Base-by-base conservation (phyloP, 768 basidiomycete species). In the Leccinum ochraceum region DNA sequence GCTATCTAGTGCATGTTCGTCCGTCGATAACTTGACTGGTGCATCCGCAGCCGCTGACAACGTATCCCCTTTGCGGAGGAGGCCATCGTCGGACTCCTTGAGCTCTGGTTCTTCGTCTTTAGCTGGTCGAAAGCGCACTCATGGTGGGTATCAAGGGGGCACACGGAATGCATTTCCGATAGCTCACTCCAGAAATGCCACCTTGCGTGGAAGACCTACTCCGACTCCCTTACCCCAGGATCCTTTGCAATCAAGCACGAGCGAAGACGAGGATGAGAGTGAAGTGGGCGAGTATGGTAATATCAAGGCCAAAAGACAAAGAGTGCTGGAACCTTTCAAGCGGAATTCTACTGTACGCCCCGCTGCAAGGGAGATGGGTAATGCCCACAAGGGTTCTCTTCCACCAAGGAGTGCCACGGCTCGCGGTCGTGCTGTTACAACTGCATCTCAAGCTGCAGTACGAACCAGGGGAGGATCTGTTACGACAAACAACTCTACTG, bases 11-110 rank as follows among this genome's bases (percentile, higher is more conserved):
- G 64, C 65, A 42, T 59, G 61, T 54, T 68, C 70, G 57, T 74
- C 73, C 22, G 66, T 49, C 13, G 73, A 63, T 34, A 71, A 68
- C 52, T 58, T 73, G 62, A 57, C 63, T 11, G 69, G 78, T 44
- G 69, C 75, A 22, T 64, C 81, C 59, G 78, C 78, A 4, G 78
- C 80, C 9, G 67, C 71, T 24, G 76, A 77, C 53, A 70, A 78
- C 53, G 70, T 70, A 53, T 77, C 76, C 6, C 71, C 80, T 28
- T 65, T 79, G 52, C 71, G 73, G n/a, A 75, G 76, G 9, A 71
- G 72, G 32, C 71, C 74, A 7, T 80, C 79, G 4, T 79, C 79
- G 13, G 82, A 79, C 53, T 83, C 82, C 11, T 67, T 76, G 24
- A 69, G 73, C 44, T 74, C 80, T 10, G 74, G 69, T 34, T 73